Percentiles rank a stretch among this genome's conserved stretches.
Evolutionary conservation across 805 yeast species (phyloP).

Genomic region (Ascoidea rubescens): DNA sequence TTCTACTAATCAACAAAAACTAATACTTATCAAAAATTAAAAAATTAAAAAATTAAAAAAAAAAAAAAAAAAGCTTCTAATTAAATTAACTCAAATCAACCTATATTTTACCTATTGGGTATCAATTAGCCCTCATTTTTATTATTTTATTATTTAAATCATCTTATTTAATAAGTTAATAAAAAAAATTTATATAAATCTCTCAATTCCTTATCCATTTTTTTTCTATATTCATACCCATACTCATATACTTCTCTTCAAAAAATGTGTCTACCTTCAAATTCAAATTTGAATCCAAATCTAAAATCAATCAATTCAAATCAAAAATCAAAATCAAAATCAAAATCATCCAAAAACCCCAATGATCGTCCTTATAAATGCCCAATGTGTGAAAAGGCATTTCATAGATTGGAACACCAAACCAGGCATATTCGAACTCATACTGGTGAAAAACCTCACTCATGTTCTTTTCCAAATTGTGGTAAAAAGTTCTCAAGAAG

Average conservation of each 20-base stretch:
- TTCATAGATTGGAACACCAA: conserved; percentile 65
- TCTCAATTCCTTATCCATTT: too few species aligned
- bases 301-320: too few species aligned
- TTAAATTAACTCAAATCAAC: too few species aligned
- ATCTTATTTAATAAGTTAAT: not conserved
- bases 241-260: not conserved
- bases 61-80: too few species aligned
- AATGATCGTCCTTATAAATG: conserved; percentile 52
- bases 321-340: not conserved
- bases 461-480: conserved; percentile 62
- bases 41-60: too few species aligned
- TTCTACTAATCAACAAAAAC: too few species aligned
- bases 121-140: not conserved
- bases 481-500: conserved; percentile 52
- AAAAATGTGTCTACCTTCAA: not conserved
- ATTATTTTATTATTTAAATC: too few species aligned
- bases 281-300: too few species aligned
- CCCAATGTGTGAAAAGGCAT: conserved; percentile 61
- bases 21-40: too few species aligned
- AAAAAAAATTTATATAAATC: too few species aligned
- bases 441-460: conserved; percentile 73
- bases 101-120: too few species aligned
- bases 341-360: conserved; percentile 8
- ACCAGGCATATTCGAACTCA: conserved; percentile 71
- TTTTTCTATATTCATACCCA: not conserved